Conservation (phyloP, 495 filamentous ascomycete genomes). For the Letharia columbiana region DNA sequence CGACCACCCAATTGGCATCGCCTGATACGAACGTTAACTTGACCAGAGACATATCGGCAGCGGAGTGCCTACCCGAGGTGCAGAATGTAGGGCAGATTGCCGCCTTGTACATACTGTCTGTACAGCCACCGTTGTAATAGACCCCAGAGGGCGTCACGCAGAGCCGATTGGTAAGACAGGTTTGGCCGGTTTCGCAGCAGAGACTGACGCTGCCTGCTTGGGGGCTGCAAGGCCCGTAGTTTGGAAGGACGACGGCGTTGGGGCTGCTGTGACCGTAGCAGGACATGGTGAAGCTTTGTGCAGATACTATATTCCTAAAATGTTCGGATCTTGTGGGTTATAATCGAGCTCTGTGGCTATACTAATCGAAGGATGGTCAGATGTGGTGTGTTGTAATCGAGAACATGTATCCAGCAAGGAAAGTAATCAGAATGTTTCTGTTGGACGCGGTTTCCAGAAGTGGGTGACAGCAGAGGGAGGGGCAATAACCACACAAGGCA, state of each 20-base stretch:
- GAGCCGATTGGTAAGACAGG: constrained; percentile 17
- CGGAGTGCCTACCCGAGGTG: constrained; percentile 1
- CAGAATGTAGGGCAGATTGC: constrained; percentile 17
- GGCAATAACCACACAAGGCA: neutral
- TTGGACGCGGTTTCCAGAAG: neutral
- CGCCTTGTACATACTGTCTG: constrained; percentile 13
- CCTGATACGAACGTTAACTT: neutral
- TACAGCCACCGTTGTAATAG: constrained; percentile 20
- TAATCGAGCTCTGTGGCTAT: neutral
- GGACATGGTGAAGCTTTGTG: constrained; percentile 10
- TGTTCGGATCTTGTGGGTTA: neutral
- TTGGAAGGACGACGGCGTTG: neutral
- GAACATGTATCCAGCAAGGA: neutral
- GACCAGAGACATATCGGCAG: neutral
- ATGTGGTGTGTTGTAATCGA: neutral
- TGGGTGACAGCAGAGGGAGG: neutral
- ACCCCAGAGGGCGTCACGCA: constrained; percentile 5
- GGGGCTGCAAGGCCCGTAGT: constrained; percentile 16
- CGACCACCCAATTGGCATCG: constrained; percentile 2
- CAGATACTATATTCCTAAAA: neutral
- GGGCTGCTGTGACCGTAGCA: constrained; percentile 5
- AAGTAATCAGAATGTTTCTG: neutral
- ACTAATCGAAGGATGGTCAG: neutral
- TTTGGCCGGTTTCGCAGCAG: constrained; percentile 17
- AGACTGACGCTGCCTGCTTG: constrained; percentile 6